phyloP scores from a whole-genome alignment of 169 alveolate genomes.

The Cryptosporidium sp. region DNA sequence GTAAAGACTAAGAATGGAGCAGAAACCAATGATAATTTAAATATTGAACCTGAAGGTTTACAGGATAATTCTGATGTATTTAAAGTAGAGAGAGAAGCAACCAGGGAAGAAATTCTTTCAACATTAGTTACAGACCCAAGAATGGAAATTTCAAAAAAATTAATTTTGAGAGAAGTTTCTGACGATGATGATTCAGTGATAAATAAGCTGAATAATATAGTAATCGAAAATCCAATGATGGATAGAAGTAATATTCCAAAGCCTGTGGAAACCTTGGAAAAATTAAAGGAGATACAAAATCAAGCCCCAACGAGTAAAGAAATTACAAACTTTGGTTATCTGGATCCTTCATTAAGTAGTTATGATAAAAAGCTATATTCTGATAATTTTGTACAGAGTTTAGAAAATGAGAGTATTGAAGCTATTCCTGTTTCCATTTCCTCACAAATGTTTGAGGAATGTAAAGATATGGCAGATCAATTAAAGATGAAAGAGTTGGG shows the following conservation, averaged over 20 bases:
- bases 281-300: constrained; percentile 2
- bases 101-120: constrained; percentile 57
- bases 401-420: constrained; percentile 18
- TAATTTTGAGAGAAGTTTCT: constrained; percentile 21
- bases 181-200: constrained; percentile 55
- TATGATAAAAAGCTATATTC: constrained; percentile 52
- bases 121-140: constrained; percentile 42
- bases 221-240: constrained; percentile 50
- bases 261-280: constrained; percentile 25
- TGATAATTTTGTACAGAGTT: constrained; percentile 8
- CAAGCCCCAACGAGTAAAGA: constrained; percentile 12
- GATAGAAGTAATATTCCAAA: constrained; percentile 34
- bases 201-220: constrained; percentile 14
- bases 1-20: neutral
- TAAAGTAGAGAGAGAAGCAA: constrained; percentile 22
- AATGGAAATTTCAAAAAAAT: constrained; percentile 19
- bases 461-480: constrained; percentile 37
- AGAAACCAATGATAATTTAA: neutral
- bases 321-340: constrained; percentile 14
- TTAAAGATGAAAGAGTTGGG: constrained; percentile 45
- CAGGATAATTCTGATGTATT: neutral
- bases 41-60: constrained; percentile 1
- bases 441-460: constrained; percentile 32
- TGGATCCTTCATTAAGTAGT: constrained; percentile 30
- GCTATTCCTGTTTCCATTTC: constrained; percentile 6